These are phyloP conservation scores for Panellus pusillus DNA, from an alignment of 768 basidiomycete genomes.

Conservation along the genomic window DNA sequence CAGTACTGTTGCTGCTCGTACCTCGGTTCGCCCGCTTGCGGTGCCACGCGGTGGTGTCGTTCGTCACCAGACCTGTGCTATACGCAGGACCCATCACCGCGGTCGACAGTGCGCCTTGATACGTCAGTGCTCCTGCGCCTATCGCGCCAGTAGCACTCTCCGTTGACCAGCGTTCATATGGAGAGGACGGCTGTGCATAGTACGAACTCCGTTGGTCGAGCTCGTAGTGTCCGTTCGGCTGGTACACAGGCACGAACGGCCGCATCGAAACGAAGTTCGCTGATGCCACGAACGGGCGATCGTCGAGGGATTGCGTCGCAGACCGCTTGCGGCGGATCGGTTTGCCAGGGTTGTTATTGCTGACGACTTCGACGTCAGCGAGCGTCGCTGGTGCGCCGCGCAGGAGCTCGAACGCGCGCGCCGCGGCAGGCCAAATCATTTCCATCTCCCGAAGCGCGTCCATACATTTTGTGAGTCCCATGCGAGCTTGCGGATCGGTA, in stretches of 20 bases:
- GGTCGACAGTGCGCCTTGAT: constrained; percentile 58
- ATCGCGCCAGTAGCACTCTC: constrained; percentile 23
- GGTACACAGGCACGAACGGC: constrained; percentile 6
- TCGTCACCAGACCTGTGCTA: constrained; percentile 71
- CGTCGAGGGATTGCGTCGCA: constrained; percentile 51
- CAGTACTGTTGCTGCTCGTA: constrained; percentile 43
- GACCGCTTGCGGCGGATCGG: constrained; percentile 50
- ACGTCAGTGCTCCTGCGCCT: constrained; percentile 27
- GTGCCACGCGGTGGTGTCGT: constrained; percentile 21
- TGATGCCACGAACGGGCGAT: constrained; percentile 19
- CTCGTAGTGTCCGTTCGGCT: constrained; percentile 2
- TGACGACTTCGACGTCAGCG: constrained; percentile 18
- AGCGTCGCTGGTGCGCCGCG: constrained; percentile 56
- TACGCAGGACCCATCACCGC: constrained; percentile 75
- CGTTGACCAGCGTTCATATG: constrained; percentile 48
- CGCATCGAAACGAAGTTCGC: constrained; percentile 7
- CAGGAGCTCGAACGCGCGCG: constrained; percentile 71
- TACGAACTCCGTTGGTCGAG: constrained; percentile 1
- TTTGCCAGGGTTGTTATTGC: background rate
- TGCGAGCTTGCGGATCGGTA: constrained; percentile 65
- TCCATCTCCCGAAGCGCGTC: constrained; percentile 65
- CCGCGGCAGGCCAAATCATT: constrained; percentile 74
- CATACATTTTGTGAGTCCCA: constrained; percentile 68
- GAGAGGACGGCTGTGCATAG: constrained; percentile 9
- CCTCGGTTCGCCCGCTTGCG: constrained; percentile 6